Base-by-base conservation (phyloP, 164 flowering plant genomes). In the Buxus sempervirens region DNA sequence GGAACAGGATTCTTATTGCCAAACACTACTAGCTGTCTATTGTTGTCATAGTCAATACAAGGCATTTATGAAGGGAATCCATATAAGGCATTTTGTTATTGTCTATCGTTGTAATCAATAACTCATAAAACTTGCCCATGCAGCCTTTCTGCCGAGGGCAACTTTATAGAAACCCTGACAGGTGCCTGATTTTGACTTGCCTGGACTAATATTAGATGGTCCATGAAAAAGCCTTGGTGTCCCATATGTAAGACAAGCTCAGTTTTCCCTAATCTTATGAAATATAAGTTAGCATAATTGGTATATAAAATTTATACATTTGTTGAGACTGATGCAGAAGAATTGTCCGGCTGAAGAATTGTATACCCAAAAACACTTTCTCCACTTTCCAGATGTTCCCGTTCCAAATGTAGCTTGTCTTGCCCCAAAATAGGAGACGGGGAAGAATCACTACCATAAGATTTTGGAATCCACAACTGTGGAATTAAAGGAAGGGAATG, bases 401-500 rank as follows among this genome's bases (percentile, higher is more conserved):
- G 72, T 51, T 70, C 78, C 66, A 75, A 70, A 45, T 72, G 72
- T 42, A 64, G 56, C 49, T 70, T 72, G 63, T 68, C 70, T 53
- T 72, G 78, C 49, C 24, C 70, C 41, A 60, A 41, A 45, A 70
- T 45, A 27, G 78, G 57, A 28, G 78, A n/a, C 15, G 66, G 54
- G 12, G 74, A 64, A 72, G 81, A 49, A 67, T 59, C 74, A 58
- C 66, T 68, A 36, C 64, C 63, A 59, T 66, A 72, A 45, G 71
- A 62, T 23, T 71, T 22, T 66, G 70, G 5, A 22, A 64, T 60
- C 81, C 76, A 75, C 54, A 70, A 28, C 48, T 69, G 69, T 7
- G 74, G 67, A 24, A 67, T 45, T 16, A 73, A 65, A 36, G 60
- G 48, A 48, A 69, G 54, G 58, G 66, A 65, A 27, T 60, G 70